Base-by-base conservation (phyloP, 2,329 filamentous ascomycete species). In the Cladosporium sp. region DNA sequence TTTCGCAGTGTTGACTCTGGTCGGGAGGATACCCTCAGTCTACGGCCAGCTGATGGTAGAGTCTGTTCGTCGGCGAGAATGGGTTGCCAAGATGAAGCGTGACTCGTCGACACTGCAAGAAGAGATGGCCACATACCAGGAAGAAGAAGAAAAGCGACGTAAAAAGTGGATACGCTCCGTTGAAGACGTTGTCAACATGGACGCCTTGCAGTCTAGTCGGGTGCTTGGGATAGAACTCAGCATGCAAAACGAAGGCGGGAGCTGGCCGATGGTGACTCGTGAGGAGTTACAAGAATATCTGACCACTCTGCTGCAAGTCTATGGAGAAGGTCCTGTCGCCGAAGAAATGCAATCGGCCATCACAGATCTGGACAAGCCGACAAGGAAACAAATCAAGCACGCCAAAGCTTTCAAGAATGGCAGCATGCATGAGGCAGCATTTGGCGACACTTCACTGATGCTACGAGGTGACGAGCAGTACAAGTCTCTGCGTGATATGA, bases 321-420 rank as follows among this genome's bases (percentile, higher is more conserved):
- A 87, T 55, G 83, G 84, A 0, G 86, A 93, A 59, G 78, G 84
- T 5, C 78, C 79, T 1, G 78, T 92, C 60, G 78, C 90, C 1
- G 81, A 86, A 11, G 90, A 96, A 54, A 80, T 97, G 36, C 78
- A 81, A 3, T 89, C 91, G 68, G 83, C 92, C 17, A 82, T 95
- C 60, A 86, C 87, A 61, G 92, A 96, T 56, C 80, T 97, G 14
- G 87, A 87, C 70, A 85, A 83, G 58, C 92, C 93, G 2, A 94
- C 90, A 0, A 91, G 88, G 66, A 90, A 94, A 71, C 92, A 96
- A 70, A 84, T 87, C 61, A 92, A 91, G 73, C 85, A 91, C 59
- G 84, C 94, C 6, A 96, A 93, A 72, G 92, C 91, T 5, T 97
- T 99, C 79, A 97, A 97, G 71, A 94, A 95, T 70, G 94, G 94